Percentiles rank a stretch among this genome's conserved stretches.
Conservation (phyloP, 2,329 filamentous ascomycete species). For the Fusarium tjaetaba region DNA sequence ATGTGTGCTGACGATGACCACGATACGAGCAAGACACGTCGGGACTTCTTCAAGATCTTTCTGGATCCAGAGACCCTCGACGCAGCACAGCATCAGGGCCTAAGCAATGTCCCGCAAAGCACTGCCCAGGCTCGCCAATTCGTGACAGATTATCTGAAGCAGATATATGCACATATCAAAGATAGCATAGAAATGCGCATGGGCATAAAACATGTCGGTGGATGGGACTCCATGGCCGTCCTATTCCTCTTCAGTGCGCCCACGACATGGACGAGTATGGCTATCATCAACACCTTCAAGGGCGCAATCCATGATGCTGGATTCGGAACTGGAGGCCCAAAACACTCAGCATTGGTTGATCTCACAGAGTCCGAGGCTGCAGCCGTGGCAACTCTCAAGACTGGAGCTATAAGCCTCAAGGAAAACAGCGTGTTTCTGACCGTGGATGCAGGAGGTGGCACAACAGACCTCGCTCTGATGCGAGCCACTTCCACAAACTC, state of each 20-base stretch:
- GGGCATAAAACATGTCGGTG: slow-evolving; percentile 48
- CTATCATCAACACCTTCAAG: slow-evolving; percentile 62
- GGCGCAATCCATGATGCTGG: slow-evolving; percentile 57
- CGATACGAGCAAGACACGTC: slow-evolving; percentile 46
- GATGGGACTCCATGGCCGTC: slow-evolving; percentile 58
- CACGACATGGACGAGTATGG: slow-evolving; percentile 63
- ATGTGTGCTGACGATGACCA: slow-evolving; percentile 58
- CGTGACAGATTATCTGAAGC: slow-evolving; percentile 59
- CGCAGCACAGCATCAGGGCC: slow-evolving; percentile 55
- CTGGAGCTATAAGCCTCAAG: slow-evolving; percentile 51
- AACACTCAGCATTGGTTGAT: slow-evolving; percentile 54
- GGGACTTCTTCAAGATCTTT: slow-evolving; percentile 67
- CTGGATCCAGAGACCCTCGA: slow-evolving; percentile 58
- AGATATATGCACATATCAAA: slow-evolving; percentile 61
- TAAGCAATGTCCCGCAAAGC: slow-evolving; percentile 54
- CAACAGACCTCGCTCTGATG: slow-evolving; percentile 58
- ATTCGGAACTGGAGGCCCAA: slow-evolving; percentile 55
- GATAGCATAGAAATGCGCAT: slow-evolving; percentile 55
- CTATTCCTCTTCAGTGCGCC: slow-evolving; percentile 67
- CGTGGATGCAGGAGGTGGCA: slow-evolving; percentile 58
- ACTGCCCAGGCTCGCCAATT: slow-evolving; percentile 57
- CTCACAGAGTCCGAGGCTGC: slow-evolving; percentile 61
- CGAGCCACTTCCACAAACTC: slow-evolving; percentile 48
- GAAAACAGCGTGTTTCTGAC: slow-evolving; percentile 54
- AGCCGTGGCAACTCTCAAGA: slow-evolving; percentile 58